Evolutionary conservation across 2,329 filamentous ascomycete genomes (phyloP).

Genomic region (Sarocladiaceae sp.): DNA sequence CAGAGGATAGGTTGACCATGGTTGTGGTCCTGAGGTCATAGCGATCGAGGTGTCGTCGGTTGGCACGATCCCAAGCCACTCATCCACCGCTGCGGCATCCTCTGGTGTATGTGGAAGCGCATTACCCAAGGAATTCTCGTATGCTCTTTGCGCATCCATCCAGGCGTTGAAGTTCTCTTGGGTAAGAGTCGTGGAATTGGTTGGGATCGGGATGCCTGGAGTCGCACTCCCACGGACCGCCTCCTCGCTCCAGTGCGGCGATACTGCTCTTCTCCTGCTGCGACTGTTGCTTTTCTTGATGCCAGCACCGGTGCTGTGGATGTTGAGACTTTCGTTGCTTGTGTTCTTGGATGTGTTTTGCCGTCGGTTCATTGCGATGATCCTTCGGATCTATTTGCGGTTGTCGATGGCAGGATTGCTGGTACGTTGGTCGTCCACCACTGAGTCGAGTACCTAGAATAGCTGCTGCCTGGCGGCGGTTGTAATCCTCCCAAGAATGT

Average conservation of each 20-base stretch:
- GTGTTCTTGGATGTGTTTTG: not conserved
- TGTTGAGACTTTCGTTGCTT: constrained; percentile 3
- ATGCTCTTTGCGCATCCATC: not conserved
- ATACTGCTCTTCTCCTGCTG: constrained; percentile 17
- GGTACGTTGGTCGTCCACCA: not conserved
- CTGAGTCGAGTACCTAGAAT: not conserved
- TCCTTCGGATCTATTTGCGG: too few species aligned
- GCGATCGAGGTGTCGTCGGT: not conserved
- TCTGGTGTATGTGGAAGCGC: constrained; percentile 3
- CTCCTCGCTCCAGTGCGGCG: constrained; percentile 23
- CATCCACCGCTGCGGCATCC: not conserved
- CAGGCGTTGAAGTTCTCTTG: constrained; percentile 6
- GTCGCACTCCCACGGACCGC: constrained; percentile 22
- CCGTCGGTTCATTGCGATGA: not conserved
- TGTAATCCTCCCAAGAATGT: not conserved
- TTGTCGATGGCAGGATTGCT: not conserved
- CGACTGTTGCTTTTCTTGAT: constrained; percentile 16
- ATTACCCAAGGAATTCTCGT: not conserved
- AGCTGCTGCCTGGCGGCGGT: not conserved
- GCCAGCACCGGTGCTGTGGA: constrained; percentile 15
- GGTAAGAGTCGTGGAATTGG: not conserved
- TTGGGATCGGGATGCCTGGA: constrained; percentile 15
- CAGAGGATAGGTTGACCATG: not conserved
- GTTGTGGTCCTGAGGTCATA: not conserved
- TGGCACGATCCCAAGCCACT: constrained; percentile 3